Base-by-base conservation (phyloP, 2,329 filamentous ascomycete genomes). In the Aureobasidium sp. region DNA sequence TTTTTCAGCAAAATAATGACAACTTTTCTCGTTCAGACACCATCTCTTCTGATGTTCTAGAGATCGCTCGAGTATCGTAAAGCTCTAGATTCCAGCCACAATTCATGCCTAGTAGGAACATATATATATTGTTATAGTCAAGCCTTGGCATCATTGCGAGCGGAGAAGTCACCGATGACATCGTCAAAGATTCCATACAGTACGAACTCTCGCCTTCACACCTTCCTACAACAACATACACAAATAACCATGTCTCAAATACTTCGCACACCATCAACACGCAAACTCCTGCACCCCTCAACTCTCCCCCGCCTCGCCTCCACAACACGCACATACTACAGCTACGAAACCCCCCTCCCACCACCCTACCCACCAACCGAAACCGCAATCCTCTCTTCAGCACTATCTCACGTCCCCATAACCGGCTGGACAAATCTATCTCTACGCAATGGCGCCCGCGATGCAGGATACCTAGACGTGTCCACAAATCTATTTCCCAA, bases 381-480 rank as follows among this genome's bases (percentile, higher is more conserved):
- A 83, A 82, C 85, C 50, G 82, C 88, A 65, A 97, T 98, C 76
- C 92, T 99, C 69, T 86, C 91, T 53, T 89, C 94, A n/a, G 92
- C 95, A 23, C 88, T 96, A 72, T 77, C 81, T 36, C 92, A 97
- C 77, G 90, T 98, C 13, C 94, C 94, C 23, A 78, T 86, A 59
- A 87, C 94, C 77, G 96, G 96, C 76, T 99, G 98, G 85, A 93
- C 93, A 0, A 81, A 85, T 56, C 84, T 88, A 25, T 85, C 95
- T 0, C 85, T 99, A 13, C 87, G 88, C 50, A 87, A 92, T 27
- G 96, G 95, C 68, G 93, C 93, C 67, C 90, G 90, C 73, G 94
- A 97, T 74, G 90, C 91, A 23, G 94, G 95, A 51, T 97, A 95
- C 77, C 89, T 94, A 61, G 93, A 96, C 75, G 94, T 95, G 66